phyloP scores from a whole-genome alignment of 148 eudicot genomes.

The Amaranthus hypochondriacus region DNA sequence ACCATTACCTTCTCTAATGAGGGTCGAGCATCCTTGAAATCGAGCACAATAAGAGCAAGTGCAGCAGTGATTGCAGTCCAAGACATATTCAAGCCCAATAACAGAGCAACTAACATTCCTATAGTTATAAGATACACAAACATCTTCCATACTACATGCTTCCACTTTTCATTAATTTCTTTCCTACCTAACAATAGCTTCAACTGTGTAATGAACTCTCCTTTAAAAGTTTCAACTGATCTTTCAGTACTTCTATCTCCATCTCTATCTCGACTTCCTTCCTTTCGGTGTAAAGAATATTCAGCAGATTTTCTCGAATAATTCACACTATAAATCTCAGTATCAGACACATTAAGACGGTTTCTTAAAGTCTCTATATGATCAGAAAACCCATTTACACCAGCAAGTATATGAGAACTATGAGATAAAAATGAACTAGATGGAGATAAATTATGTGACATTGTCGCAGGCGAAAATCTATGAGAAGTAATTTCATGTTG shows the following conservation, averaged over 20 bases:
- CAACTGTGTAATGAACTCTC: conserved; percentile 10
- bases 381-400: conserved; percentile 17
- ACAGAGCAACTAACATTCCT: conserved; percentile 74
- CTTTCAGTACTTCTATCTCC: too few relatives aligned
- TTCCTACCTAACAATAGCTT: conserved; percentile 13
- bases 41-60: conserved; percentile 79
- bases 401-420: too few relatives aligned
- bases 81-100: conserved; percentile 78
- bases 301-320: not conserved
- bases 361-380: conserved; percentile 37
- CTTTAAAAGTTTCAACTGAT: conserved; percentile 19
- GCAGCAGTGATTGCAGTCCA: conserved; percentile 94
- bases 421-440: too few relatives aligned
- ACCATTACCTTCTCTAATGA: conserved; percentile 61
- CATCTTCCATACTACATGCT: conserved; percentile 57
- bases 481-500: too few relatives aligned
- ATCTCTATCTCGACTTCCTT: not conserved
- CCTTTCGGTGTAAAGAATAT: not conserved
- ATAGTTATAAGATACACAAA: conserved; percentile 66
- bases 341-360: conserved; percentile 32
- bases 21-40: conserved; percentile 69
- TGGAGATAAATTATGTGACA: too few relatives aligned
- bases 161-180: conserved; percentile 38
- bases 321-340: conserved; percentile 29
- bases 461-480: too few relatives aligned